Base-by-base conservation (phyloP, 208 protist species). In the Lotmaria passim region DNA sequence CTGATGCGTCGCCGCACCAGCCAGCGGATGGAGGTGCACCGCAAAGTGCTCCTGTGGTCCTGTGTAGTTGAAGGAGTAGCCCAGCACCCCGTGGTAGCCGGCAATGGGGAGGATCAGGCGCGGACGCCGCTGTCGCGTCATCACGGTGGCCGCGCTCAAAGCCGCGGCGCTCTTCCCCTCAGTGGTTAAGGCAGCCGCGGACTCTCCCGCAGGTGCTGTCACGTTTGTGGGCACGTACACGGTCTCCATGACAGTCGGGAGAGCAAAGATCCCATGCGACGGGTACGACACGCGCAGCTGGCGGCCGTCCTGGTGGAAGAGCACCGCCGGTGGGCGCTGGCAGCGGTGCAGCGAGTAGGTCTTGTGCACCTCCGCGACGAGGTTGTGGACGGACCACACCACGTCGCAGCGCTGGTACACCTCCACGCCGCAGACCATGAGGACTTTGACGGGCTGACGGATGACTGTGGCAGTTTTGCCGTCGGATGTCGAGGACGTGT, bases 291-390 rank as follows among this genome's bases (percentile, higher is more conserved):
- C 21, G 17, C 48, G 44, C 41, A 41, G 62, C 60, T 89, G 83
- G 28, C 47, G 47, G 21, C 39, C 70, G 28, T 78, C 70, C 24
- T 73, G 38, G 75, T 93, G 81, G 69, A 94, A 93, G 21, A 87
- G 41, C 41, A 96, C 30, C 24, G 69, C 69, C 0, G 89, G 89
- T 51, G 91, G 89, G 3, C 69, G 73, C 58, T 89, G 82, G 64
- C 89, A 96, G 57, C 91, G 89, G 5, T 85, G 91, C 34, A 96
- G 73, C 8, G 87, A 93, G 75, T 85, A 93, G 1, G 84, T 93
- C 65, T 91, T 90, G 14, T 52, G 66, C 36, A 88, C 86, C 28
- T 58, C 34, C 10, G 78, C 83, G n/a, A 88, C 79, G 30, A 85
- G 60, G 73, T 93, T 94, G 12, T 36, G 76, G 34, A 83, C 86